A percentile compares a stretch with the other conserved stretches of the same genome.
Conservation (phyloP, 805 yeast species). For the Yarrowia sp. region DNA sequence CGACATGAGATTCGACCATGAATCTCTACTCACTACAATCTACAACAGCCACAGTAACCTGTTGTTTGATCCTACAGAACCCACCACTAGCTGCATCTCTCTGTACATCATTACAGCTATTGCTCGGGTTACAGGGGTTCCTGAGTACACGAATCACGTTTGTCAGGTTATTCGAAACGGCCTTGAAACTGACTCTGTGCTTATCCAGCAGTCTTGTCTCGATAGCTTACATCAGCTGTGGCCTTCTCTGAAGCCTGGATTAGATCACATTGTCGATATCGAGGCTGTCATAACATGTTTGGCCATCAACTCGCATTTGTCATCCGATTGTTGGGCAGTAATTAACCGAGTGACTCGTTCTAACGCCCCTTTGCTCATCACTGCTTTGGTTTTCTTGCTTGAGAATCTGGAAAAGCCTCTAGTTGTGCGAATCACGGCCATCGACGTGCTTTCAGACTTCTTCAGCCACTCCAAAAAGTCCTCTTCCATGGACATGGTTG, state of each 20-base stretch:
- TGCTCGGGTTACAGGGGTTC: background rate
- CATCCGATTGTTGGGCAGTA: background rate
- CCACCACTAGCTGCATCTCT: background rate
- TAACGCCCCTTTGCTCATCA: background rate
- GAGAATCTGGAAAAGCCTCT: background rate
- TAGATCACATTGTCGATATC: conserved; percentile 13
- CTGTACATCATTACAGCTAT: conserved; percentile 11
- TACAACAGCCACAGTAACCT: background rate
- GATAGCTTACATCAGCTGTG: background rate
- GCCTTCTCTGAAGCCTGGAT: background rate
- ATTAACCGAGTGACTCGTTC: background rate
- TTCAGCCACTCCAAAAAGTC: background rate
- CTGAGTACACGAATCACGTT: background rate
- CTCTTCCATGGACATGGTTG: conserved; percentile 16
- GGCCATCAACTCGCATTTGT: background rate
- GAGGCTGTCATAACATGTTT: background rate
- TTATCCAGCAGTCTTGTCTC: background rate
- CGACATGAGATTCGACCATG: background rate
- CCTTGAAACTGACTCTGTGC: background rate
- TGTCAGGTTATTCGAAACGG: conserved; percentile 8
- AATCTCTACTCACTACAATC: background rate
- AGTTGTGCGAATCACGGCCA: background rate
- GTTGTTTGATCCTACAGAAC: conserved; percentile 3
- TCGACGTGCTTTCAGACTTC: background rate
- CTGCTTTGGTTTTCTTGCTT: background rate